Percentiles rank a stretch among this genome's conserved stretches.
phyloP scores from a whole-genome alignment of 805 yeast genomes.

The Wickerhamomyces sydowiorum region DNA sequence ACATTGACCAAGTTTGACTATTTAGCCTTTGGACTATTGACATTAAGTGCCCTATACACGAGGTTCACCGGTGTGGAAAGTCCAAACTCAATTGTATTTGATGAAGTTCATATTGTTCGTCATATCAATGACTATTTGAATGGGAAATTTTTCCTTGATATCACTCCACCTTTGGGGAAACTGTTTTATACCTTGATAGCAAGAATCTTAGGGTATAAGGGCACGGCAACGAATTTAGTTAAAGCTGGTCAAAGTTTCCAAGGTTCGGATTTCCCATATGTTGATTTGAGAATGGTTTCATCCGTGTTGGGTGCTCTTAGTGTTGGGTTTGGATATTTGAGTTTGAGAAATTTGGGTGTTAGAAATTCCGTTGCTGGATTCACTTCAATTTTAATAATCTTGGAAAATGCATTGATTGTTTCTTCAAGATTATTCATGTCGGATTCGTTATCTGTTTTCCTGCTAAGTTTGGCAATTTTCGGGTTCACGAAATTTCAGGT shows the following conservation, averaged over 20 bases:
- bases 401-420: slow-evolving; percentile 64
- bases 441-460: slow-evolving; percentile 39
- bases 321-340: slow-evolving; percentile 46
- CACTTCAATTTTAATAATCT: slow-evolving; percentile 44
- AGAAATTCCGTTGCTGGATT: slow-evolving; percentile 42
- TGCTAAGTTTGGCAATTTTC: slow-evolving; percentile 42
- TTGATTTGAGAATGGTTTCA: slow-evolving; percentile 52
- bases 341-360: slow-evolving; percentile 51
- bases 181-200: slow-evolving; percentile 53
- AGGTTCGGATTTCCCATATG: slow-evolving; percentile 35
- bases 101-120: slow-evolving; percentile 39
- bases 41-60: slow-evolving; percentile 18
- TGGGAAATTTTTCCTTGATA: slow-evolving; percentile 63
- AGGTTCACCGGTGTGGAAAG: slow-evolving; percentile 28
- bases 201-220: slow-evolving; percentile 47
- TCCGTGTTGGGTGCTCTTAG: slow-evolving; percentile 49
- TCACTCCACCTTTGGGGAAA: slow-evolving; percentile 68
- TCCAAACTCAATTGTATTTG: slow-evolving; percentile 41
- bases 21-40: slow-evolving; percentile 14
- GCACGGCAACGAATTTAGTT: slow-evolving; percentile 9
- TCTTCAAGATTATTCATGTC: slow-evolving; percentile 50
- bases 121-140: slow-evolving; percentile 39
- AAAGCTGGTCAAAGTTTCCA: slow-evolving; percentile 12
- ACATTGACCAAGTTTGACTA: slow-evolving; percentile 14
- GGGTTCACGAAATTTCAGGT: slow-evolving; percentile 45